Evolutionary conservation across 441 rosid species (phyloP), one percentile per base, ranked within the genome.

Genomic region (Euphorbia schlechtendalii): DNA sequence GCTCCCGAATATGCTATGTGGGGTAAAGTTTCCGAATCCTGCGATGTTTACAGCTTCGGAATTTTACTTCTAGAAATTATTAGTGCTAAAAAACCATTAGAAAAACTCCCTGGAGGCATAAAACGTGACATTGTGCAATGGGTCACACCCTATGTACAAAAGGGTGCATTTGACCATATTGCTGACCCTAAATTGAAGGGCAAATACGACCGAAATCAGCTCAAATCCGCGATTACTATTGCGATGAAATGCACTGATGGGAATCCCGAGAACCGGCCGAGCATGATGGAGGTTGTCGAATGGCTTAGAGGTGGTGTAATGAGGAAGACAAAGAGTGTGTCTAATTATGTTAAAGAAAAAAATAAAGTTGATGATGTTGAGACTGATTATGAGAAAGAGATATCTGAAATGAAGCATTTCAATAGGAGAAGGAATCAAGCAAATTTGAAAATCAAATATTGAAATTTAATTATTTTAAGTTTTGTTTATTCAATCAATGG

Each of bases 11-110:
- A 88, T 38, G 89, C 87, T 4, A 82, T 85, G 91, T 81, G 83
- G 77, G 91, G 91, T n/a, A 88, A 88, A 69, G 95, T 79, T 20
- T 85, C 89, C 0, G 91, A 85, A 71, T 76, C 85, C 20, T 88
- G 95, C 63, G 95, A 88, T 53, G 95, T 88, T 6, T 85, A 85
- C 65, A 88, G 95, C 66, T 88, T 82, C 28, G 91, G 95, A 20
- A 81, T 85, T 69, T 78, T 88, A 38, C 77, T 88, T 12, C 72
- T 88, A 1, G 91, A 88, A 72, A 72, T 85, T 27, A 74, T 77
- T 49, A 82, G 85, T 21, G 89, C 81, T 20, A 84, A 73, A 66
- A 86, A 81, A 24, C 91, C 91, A 21, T 65, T 85, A 5, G 84
- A 85, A 76, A 85, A 84, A 56, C 71, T 81, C 36, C 73, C 61